These are phyloP conservation scores for Raddia distichophylla DNA, from an alignment of 176 grass and related monocot genomes.

Conservation along the genomic window DNA sequence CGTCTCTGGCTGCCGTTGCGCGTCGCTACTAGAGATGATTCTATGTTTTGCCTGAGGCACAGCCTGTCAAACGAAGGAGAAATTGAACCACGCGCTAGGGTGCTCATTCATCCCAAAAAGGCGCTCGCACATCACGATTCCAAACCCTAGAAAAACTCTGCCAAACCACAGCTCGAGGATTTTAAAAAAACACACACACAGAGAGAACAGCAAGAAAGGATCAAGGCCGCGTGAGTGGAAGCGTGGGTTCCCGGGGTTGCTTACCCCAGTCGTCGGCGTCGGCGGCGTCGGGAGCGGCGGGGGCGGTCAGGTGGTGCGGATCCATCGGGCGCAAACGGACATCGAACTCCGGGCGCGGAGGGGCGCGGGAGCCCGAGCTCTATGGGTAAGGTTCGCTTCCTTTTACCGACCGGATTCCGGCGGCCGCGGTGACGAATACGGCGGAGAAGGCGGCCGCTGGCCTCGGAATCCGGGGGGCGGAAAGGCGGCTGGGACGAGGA, in stretches of 20 bases:
- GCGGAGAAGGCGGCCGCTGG: not conserved
- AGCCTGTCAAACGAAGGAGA: not conserved
- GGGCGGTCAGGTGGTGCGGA: constrained; percentile 59
- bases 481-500: not conserved
- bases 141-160: not conserved
- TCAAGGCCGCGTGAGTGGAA: not conserved
- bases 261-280: constrained; percentile 77
- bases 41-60: not conserved
- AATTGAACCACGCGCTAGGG: not conserved
- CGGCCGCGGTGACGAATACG: not conserved
- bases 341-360: constrained; percentile 60
- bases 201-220: not conserved
- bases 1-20: not conserved
- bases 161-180: not conserved
- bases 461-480: not conserved
- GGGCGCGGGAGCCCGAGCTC: constrained; percentile 44
- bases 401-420: not conserved
- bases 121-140: not conserved
- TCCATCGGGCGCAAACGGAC: constrained; percentile 72
- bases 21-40: not conserved
- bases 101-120: not conserved
- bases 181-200: not conserved
- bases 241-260: not conserved
- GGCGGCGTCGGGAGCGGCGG: constrained; percentile 37
- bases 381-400: not conserved